Evolutionary conservation across 768 basidiomycete genomes (phyloP).

Genomic region (Mycena sanguinolenta): DNA sequence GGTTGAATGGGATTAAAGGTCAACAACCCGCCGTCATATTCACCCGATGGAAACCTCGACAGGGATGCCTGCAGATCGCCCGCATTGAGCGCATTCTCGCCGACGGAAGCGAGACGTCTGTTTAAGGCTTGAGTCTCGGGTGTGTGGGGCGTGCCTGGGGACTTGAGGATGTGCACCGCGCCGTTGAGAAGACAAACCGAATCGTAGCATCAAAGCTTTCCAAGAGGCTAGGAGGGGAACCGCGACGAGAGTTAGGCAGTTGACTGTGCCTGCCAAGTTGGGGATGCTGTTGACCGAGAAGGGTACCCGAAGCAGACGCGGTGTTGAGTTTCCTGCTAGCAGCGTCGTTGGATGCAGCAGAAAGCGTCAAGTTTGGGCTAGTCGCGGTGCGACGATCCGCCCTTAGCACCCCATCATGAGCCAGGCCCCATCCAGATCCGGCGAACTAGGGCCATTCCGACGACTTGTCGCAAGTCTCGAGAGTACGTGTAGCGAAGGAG

Average conservation of each 20-base stretch:
- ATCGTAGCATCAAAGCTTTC: constrained; percentile 73
- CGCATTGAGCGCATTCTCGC: constrained; percentile 63
- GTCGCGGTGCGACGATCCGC: constrained; percentile 80
- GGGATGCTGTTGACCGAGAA: constrained; percentile 72
- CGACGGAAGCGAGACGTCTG: constrained; percentile 69
- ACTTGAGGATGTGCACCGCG: constrained; percentile 67
- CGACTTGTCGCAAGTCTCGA: constrained; percentile 76
- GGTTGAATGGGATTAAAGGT: constrained; percentile 67
- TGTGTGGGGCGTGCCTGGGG: constrained; percentile 76
- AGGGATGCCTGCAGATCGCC: constrained; percentile 79
- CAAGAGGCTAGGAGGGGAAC: constrained; percentile 77
- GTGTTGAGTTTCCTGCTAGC: constrained; percentile 57
- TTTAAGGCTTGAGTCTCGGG: constrained; percentile 71
- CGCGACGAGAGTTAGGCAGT: constrained; percentile 73
- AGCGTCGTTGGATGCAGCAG: constrained; percentile 66
- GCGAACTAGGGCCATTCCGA: constrained; percentile 97
- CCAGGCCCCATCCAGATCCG: constrained; percentile 61
- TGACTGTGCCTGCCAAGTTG: constrained; percentile 58
- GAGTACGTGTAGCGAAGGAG: constrained; percentile 65
- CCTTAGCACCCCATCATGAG: constrained; percentile 67
- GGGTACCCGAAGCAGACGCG: constrained; percentile 73
- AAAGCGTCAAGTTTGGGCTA: constrained; percentile 77
- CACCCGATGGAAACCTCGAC: constrained; percentile 71
- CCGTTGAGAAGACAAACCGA: constrained; percentile 78
- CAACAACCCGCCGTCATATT: constrained; percentile 69